Percentiles rank a stretch among this genome's conserved stretches.
Evolutionary conservation across 2,329 filamentous ascomycete genomes (phyloP).

Genomic region (Madurella mycetomatis): DNA sequence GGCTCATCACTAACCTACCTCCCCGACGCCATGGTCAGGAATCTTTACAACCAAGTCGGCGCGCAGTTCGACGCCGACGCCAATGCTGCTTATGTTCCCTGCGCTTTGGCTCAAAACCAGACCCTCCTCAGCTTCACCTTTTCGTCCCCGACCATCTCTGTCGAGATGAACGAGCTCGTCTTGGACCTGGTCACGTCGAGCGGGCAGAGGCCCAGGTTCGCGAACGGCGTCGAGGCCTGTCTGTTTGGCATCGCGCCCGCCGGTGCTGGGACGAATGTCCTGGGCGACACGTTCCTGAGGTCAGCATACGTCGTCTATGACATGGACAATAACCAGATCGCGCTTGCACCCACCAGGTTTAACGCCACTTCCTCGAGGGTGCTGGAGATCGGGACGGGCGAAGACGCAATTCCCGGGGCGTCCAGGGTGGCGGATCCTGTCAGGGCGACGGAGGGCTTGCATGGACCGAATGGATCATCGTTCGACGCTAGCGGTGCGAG

Average conservation of each 20-base stretch:
- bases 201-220: slow-evolving; percentile 47
- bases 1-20: slow-evolving; percentile 66
- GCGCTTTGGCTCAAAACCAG: slow-evolving; percentile 42
- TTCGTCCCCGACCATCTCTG: slow-evolving; percentile 47
- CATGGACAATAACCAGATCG: slow-evolving; percentile 66
- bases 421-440: slow-evolving; percentile 46
- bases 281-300: slow-evolving; percentile 71
- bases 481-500: not conserved
- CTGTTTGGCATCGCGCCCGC: slow-evolving; percentile 64
- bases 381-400: slow-evolving; percentile 51
- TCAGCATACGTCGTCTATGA: slow-evolving; percentile 75
- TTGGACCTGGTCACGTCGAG: slow-evolving; percentile 46
- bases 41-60: slow-evolving; percentile 55
- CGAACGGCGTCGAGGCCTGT: slow-evolving; percentile 53
- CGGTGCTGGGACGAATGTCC: slow-evolving; percentile 50
- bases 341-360: slow-evolving; percentile 63
- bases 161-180: slow-evolving; percentile 57
- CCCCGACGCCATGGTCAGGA: slow-evolving; percentile 49
- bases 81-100: slow-evolving; percentile 59
- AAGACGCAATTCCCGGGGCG: slow-evolving; percentile 50
- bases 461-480: not conserved
- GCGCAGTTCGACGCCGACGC: slow-evolving; percentile 52
- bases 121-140: slow-evolving; percentile 52
- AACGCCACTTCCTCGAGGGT: slow-evolving; percentile 50
- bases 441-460: slow-evolving; percentile 12